Percentiles rank a stretch among this genome's conserved stretches.
These are phyloP conservation scores for Lupinus albus DNA, from an alignment of 306 rosid genomes.

Conservation along the genomic window DNA sequence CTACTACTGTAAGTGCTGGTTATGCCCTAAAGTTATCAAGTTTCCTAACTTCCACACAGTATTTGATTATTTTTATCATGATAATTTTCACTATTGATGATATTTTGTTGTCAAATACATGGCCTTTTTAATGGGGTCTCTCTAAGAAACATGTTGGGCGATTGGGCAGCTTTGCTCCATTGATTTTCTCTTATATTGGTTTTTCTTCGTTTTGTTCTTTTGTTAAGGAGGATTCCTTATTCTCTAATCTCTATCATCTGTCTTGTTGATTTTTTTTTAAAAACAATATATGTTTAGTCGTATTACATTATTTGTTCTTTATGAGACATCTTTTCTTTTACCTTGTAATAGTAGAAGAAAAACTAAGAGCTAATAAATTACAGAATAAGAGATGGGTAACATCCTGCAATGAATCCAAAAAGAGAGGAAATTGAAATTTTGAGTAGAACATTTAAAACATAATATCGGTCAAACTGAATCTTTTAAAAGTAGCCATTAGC, in stretches of 20 bases:
- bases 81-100: neutral
- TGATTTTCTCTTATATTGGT: neutral
- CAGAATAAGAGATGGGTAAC: neutral
- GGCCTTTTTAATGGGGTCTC: neutral
- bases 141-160: neutral
- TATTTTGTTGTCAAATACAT: neutral
- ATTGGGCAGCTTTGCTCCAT: neutral
- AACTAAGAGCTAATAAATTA: neutral
- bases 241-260: neutral
- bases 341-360: neutral
- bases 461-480: neutral
- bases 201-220: neutral
- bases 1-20: constrained; percentile 80
- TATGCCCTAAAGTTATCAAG: constrained; percentile 26
- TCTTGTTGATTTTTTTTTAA: neutral
- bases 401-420: neutral
- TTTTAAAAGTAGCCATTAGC: neutral
- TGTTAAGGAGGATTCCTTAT: neutral
- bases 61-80: constrained; percentile 14
- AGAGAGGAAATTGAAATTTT: neutral
- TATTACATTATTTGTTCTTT: constrained; percentile 4
- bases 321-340: neutral
- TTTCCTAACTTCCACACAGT: neutral
- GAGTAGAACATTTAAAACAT: neutral
- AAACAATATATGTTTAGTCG: neutral